Base-by-base conservation (phyloP, 225 moss, liverwort and hornwort species). In the Antitrichia curtipendula region DNA sequence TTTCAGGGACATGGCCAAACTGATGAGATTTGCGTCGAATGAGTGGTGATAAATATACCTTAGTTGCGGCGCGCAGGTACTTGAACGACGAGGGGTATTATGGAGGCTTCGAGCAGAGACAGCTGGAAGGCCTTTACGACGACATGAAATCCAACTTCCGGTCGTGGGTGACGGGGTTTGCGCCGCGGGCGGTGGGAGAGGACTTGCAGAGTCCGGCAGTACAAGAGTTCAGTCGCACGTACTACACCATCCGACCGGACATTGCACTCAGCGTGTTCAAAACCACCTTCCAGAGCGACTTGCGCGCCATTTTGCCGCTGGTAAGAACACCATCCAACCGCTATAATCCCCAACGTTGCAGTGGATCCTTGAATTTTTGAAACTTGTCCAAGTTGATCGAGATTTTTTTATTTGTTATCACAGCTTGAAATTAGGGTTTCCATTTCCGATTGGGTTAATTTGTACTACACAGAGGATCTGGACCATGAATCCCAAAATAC, bases 101-200 rank as follows among this genome's bases (percentile, higher is more conserved):
- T 16, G 87, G 90, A n/a, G 87, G 90, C 25, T 80, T 90, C 53
- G 94, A 94, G 20, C 94, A 96, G 89, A 88, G 75, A 60, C 94
- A 95, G 63, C 70, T 96, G 36, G 92, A 96, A 66, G 92, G 87
- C 81, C 88, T 95, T 23, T 95, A 92, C 85, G 93, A 90, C 64
- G 93, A 93, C 40, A 96, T 95, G 94, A 92, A 93, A 57, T 92
- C 91, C 75, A 95, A 96, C 31, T 95, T 96, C 80, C 90, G 91
- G 88, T 91, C 93, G 49, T 95, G 94, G 96, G 96, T 96, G 90
- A 90, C 93, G 49, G 95, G 96, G 43, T 96, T 95, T 61, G 95
- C 91, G 49, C 94, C 95, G 43, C 91, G 82, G 15, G 92, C 91
- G 25, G 88, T 94, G 13, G 95, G 95, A 68, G 93, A 92, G 20